A percentile compares a stretch with the other conserved stretches of the same genome.
phyloP scores from a whole-genome alignment of 148 eudicot genomes.

The Agrostemma githago region DNA sequence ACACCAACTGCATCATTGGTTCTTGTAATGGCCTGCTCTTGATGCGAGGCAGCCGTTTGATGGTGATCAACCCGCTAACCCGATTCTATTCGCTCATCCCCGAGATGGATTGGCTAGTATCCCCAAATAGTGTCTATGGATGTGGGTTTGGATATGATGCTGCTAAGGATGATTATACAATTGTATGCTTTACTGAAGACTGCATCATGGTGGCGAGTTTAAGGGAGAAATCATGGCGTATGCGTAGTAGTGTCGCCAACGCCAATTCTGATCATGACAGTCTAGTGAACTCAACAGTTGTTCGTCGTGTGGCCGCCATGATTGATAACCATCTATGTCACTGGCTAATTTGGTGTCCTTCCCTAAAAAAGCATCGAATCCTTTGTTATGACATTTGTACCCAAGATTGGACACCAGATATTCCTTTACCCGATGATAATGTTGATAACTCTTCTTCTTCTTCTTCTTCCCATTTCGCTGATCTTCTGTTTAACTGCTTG shows the following conservation, averaged over 20 bases:
- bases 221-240: neutral
- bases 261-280: too few relatives aligned
- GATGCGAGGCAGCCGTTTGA: neutral
- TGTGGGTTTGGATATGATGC: constrained; percentile 1
- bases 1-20: neutral
- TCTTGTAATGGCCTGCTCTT: constrained; percentile 8
- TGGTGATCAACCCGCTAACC: constrained; percentile 1
- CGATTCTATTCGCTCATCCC: neutral
- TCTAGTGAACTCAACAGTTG: too few relatives aligned
- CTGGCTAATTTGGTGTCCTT: neutral
- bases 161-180: neutral
- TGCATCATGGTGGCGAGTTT: neutral
- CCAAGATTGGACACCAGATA: neutral
- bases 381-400: neutral
- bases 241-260: neutral
- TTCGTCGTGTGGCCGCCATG: neutral
- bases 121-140: neutral
- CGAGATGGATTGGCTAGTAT: neutral
- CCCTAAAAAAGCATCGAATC: neutral
- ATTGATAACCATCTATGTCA: constrained; percentile 3
- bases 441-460: neutral
- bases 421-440: neutral
- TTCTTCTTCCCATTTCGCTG: neutral
- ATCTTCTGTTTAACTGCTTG: neutral
- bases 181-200: neutral